Evolutionary conservation across 2,329 filamentous ascomycete species (phyloP).

Genomic region (Cladosporium velox): DNA sequence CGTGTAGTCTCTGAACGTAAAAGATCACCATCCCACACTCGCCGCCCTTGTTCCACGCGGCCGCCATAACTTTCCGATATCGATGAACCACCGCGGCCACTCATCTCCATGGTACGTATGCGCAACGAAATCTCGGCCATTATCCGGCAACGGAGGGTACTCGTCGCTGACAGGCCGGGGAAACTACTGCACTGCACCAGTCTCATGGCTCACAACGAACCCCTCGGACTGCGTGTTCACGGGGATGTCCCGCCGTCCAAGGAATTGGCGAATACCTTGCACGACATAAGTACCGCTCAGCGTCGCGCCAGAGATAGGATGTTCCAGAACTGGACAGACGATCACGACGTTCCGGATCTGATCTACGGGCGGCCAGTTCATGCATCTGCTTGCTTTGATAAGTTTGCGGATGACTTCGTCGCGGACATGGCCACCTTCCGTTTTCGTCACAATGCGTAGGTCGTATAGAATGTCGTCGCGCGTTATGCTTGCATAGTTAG

Average conservation of each 20-base stretch:
- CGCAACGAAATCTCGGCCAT: not conserved
- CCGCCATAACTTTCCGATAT: not conserved
- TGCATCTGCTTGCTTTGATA: not conserved
- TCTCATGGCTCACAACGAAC: conserved; percentile 1
- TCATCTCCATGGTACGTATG: not conserved
- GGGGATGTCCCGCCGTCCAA: not conserved
- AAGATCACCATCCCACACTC: not conserved
- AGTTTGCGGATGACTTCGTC: not conserved
- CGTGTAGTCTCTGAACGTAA: not conserved
- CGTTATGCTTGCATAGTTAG: not conserved
- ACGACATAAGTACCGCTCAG: conserved; percentile 1
- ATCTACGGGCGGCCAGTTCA: not conserved
- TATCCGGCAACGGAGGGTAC: not conserved
- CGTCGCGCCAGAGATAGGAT: not conserved
- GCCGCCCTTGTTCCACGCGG: not conserved
- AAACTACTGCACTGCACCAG: not conserved
- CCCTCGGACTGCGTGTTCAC: not conserved
- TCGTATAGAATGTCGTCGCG: not conserved
- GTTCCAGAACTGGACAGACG: not conserved
- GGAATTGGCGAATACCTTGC: not conserved
- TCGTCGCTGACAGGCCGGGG: not conserved
- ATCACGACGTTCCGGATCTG: conserved; percentile 2
- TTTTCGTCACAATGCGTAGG: not conserved
- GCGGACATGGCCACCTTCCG: not conserved
- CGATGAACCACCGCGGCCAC: not conserved